Evolutionary conservation across 495 filamentous ascomycete species (phyloP).

Genomic region (Evansstolkia leycettana): DNA sequence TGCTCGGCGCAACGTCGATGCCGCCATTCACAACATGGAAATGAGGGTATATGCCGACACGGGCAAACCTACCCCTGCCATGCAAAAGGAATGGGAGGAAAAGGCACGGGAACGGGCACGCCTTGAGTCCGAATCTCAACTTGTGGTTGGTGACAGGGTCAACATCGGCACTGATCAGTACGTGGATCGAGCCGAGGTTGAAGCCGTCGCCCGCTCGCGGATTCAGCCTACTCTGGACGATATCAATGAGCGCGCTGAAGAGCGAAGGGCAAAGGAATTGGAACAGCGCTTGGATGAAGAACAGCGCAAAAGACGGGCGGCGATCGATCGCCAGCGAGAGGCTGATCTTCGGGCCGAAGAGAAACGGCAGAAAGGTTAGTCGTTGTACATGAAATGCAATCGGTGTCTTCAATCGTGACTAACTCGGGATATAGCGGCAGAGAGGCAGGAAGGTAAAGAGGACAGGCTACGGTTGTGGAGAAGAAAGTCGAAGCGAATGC

Average conservation of each 20-base stretch:
- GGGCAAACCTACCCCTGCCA: constrained; percentile 58
- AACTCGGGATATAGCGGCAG: constrained; percentile 30
- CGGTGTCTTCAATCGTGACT: constrained; percentile 3
- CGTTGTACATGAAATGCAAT: no score
- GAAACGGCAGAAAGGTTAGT: constrained; percentile 39
- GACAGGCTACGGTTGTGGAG: constrained; percentile 19
- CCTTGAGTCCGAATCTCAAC: constrained; percentile 41
- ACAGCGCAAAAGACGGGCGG: constrained; percentile 30
- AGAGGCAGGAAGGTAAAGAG: constrained; percentile 18
- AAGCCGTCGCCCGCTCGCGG: constrained; percentile 64
- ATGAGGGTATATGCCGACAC: constrained; percentile 63
- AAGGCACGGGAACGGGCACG: constrained; percentile 57
- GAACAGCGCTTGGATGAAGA: constrained; percentile 44
- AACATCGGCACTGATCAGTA: constrained; percentile 72
- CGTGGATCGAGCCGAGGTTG: constrained; percentile 67
- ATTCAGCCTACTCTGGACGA: constrained; percentile 90
- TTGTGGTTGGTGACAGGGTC: constrained; percentile 48
- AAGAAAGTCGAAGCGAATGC: constrained; percentile 15
- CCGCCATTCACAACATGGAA: constrained; percentile 66
- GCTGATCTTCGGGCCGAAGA: constrained; percentile 39
- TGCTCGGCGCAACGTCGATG: constrained; percentile 75
- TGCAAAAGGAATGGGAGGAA: constrained; percentile 66
- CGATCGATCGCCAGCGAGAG: constrained; percentile 40
- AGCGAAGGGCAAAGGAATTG: constrained; percentile 46
- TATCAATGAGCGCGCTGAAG: constrained; percentile 64